Evolutionary conservation across 2,329 filamentous ascomycete genomes (phyloP).

Genomic region (Talaromyces piceae): DNA sequence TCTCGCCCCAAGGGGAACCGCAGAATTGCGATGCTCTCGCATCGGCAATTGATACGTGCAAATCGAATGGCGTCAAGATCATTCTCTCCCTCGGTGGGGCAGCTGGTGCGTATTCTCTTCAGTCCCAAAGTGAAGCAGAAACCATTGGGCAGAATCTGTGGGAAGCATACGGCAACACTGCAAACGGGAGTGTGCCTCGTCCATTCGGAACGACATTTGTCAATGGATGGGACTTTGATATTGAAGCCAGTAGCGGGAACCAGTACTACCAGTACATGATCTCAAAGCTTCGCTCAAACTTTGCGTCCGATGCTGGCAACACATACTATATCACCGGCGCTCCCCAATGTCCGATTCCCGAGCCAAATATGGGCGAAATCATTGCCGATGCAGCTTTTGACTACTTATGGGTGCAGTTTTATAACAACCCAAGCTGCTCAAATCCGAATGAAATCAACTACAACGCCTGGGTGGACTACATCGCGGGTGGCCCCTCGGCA

Average conservation of each 20-base stretch:
- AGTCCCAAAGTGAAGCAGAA: constrained; percentile 31
- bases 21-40: constrained; percentile 32
- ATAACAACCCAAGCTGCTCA: constrained; percentile 47
- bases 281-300: constrained; percentile 39
- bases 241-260: constrained; percentile 34
- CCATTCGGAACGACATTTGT: constrained; percentile 44
- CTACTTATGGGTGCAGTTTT: constrained; percentile 51
- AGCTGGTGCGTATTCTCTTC: constrained; percentile 27
- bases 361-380: constrained; percentile 39
- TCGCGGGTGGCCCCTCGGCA: constrained; percentile 32
- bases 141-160: constrained; percentile 36
- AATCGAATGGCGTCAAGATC: constrained; percentile 37
- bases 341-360: constrained; percentile 45
- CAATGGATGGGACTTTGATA: constrained; percentile 49
- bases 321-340: constrained; percentile 47
- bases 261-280: constrained; percentile 37
- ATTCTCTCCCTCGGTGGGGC: constrained; percentile 42
- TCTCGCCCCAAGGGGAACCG: constrained; percentile 1
- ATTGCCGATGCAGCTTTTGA: constrained; percentile 43
- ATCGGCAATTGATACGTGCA: constrained; percentile 37
- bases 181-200: constrained; percentile 39
- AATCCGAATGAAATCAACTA: constrained; percentile 40
- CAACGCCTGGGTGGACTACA: constrained; percentile 36
- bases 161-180: constrained; percentile 39
- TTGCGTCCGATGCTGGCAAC: constrained; percentile 24